Percentiles rank a stretch among this genome's conserved stretches.
These are phyloP conservation scores for Coniferiporia sulphurascens DNA, from an alignment of 1,284 basidiomycete species.

Conservation along the genomic window DNA sequence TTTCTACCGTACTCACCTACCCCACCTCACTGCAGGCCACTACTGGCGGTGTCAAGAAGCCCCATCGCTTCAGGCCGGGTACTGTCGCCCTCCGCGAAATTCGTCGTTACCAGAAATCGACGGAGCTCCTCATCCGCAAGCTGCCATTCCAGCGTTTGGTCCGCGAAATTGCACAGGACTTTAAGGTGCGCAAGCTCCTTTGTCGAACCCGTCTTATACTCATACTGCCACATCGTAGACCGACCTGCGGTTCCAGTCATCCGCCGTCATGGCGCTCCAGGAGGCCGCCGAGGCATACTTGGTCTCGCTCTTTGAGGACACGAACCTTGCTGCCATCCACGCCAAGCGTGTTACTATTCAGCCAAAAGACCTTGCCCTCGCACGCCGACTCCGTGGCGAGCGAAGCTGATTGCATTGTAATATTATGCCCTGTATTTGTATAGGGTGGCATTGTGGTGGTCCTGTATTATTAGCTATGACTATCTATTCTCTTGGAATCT, in stretches of 20 bases:
- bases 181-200: slow-evolving; percentile 46
- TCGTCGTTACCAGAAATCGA: slow-evolving; percentile 78
- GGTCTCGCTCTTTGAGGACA: slow-evolving; percentile 71
- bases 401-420: slow-evolving; percentile 30
- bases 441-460: neutral
- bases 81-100: slow-evolving; percentile 85
- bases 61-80: slow-evolving; percentile 55
- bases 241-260: slow-evolving; percentile 78
- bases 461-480: slow-evolving; percentile 8
- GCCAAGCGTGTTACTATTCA: slow-evolving; percentile 69
- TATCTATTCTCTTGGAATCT: neutral
- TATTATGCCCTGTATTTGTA: neutral
- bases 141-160: slow-evolving; percentile 74
- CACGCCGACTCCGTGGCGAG: slow-evolving; percentile 66
- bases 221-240: slow-evolving; percentile 40
- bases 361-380: slow-evolving; percentile 69
- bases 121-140: slow-evolving; percentile 74
- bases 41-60: slow-evolving; percentile 77
- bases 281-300: slow-evolving; percentile 76
- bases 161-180: slow-evolving; percentile 68
- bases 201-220: neutral
- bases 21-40: slow-evolving; percentile 30
- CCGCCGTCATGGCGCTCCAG: slow-evolving; percentile 73
- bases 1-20: neutral
- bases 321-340: slow-evolving; percentile 66